Conservation (phyloP, 2,329 filamentous ascomycete genomes). For the Verticillium alfalfae region DNA sequence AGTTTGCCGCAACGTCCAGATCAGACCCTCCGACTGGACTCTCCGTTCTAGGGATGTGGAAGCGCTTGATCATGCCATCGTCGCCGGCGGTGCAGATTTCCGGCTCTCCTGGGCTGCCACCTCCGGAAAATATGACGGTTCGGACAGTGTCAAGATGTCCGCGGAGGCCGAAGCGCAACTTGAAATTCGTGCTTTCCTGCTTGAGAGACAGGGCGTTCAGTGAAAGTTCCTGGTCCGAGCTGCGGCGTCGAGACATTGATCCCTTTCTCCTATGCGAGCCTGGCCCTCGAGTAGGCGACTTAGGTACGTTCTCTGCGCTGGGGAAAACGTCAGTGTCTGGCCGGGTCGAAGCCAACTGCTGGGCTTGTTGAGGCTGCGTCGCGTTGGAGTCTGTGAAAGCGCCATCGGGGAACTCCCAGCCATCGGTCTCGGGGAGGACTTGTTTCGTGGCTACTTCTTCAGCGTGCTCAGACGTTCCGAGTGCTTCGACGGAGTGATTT, state of each 20-base stretch:
- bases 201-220: constrained; percentile 47
- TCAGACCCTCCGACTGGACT: constrained; percentile 52
- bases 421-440: constrained; percentile 55
- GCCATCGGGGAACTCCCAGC: constrained; percentile 89
- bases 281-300: constrained; percentile 68
- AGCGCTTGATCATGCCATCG: constrained; percentile 92
- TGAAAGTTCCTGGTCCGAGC: constrained; percentile 60
- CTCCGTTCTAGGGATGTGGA: constrained; percentile 77
- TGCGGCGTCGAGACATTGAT: constrained; percentile 67
- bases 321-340: constrained; percentile 89
- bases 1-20: constrained; percentile 86
- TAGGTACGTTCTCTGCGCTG: constrained; percentile 70
- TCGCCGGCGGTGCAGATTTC: constrained; percentile 96
- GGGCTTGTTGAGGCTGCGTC: constrained; percentile 27
- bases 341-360: constrained; percentile 49
- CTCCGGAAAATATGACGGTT: constrained; percentile 93
- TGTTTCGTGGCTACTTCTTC: constrained; percentile 32
- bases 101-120: constrained; percentile 89
- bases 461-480: constrained; percentile 30
- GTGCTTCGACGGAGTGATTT: constrained; percentile 32
- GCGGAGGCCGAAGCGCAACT: constrained; percentile 83
- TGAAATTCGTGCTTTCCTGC: constrained; percentile 73
- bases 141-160: constrained; percentile 93
- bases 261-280: constrained; percentile 74
- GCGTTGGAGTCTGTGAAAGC: constrained; percentile 52